These are phyloP conservation scores for Phytophthora idaei DNA, from an alignment of 352 stramenopile species.

Conservation along the genomic window DNA sequence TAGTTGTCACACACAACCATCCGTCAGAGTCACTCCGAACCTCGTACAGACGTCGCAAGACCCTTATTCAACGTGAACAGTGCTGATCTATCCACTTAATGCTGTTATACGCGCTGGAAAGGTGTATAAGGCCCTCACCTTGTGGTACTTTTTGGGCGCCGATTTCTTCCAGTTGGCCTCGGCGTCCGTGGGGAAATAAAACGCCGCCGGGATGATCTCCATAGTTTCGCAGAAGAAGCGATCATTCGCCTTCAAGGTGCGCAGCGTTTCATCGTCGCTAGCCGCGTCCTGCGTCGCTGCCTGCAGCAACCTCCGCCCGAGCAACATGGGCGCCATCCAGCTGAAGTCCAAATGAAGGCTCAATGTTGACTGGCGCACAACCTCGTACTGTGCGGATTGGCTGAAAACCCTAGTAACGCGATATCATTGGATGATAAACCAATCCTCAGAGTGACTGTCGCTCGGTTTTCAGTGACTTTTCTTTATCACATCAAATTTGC, in stretches of 20 bases:
- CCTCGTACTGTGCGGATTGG: slow-evolving; percentile 20
- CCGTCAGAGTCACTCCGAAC: slow-evolving; percentile 14
- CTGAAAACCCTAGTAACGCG: slow-evolving; percentile 1
- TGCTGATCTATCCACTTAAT: not conserved
- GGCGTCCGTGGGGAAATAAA: slow-evolving; percentile 81
- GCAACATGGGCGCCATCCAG: slow-evolving; percentile 44
- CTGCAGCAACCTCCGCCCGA: slow-evolving; percentile 61
- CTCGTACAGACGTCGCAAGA: slow-evolving; percentile 7
- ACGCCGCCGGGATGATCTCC: slow-evolving; percentile 75
- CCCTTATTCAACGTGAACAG: not conserved
- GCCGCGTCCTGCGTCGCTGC: slow-evolving; percentile 19
- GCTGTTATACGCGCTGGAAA: slow-evolving; percentile 3
- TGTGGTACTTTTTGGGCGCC: slow-evolving; percentile 80
- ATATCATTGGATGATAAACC: slow-evolving; percentile 15
- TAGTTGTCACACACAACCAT: slow-evolving; percentile 6
- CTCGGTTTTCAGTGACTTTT: slow-evolving; percentile 2
- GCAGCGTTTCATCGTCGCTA: slow-evolving; percentile 24
- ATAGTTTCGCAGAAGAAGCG: slow-evolving; percentile 78
- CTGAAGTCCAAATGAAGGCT: slow-evolving; percentile 19
- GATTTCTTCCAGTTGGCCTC: slow-evolving; percentile 80
- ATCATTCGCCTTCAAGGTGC: slow-evolving; percentile 46
- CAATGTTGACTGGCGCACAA: slow-evolving; percentile 34
- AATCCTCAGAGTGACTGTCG: slow-evolving; percentile 10
- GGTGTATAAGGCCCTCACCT: slow-evolving; percentile 36
- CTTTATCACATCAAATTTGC: slow-evolving; percentile 17